Evolutionary conservation across 2,329 filamentous ascomycete genomes (phyloP).

Genomic region (Penicillium sp.): DNA sequence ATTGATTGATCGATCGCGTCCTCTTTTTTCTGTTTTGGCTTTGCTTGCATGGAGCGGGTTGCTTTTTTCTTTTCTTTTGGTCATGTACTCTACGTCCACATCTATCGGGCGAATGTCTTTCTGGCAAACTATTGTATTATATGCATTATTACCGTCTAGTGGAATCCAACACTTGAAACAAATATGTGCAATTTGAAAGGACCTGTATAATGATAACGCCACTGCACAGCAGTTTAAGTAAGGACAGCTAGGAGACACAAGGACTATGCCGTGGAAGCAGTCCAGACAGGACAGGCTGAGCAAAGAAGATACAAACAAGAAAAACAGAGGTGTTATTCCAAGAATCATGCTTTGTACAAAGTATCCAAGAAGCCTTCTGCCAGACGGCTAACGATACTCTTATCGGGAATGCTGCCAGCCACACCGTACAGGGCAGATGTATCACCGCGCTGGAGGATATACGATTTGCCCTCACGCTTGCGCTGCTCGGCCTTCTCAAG

Average conservation of each 20-base stretch:
- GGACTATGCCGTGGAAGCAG: neutral
- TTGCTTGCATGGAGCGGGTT: conserved; percentile 18
- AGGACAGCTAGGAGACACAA: conserved; percentile 4
- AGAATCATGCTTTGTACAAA: conserved; percentile 73
- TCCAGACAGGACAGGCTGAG: neutral
- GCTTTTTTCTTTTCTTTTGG: conserved; percentile 5
- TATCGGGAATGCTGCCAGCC: conserved; percentile 90
- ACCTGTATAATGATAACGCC: conserved; percentile 20
- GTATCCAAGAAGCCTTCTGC: conserved; percentile 90
- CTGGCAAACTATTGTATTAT: conserved; percentile 9
- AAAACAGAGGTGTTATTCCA: neutral
- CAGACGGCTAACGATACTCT: conserved; percentile 87
- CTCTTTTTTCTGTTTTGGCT: conserved; percentile 11
- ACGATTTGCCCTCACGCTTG: conserved; percentile 58
- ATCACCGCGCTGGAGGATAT: conserved; percentile 59
- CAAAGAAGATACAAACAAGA: conserved; percentile 9
- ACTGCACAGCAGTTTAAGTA: conserved; percentile 3
- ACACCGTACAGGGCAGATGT: conserved; percentile 91
- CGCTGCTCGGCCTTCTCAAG: conserved; percentile 77
- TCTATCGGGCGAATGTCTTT: neutral
- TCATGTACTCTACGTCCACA: conserved; percentile 11
- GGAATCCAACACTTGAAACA: neutral
- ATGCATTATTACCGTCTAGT: conserved; percentile 4
- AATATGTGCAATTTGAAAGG: conserved; percentile 25
- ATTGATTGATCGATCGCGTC: neutral